Evolutionary conservation across 106 monocot species (phyloP).

Genomic region (Gastrodia elata): DNA sequence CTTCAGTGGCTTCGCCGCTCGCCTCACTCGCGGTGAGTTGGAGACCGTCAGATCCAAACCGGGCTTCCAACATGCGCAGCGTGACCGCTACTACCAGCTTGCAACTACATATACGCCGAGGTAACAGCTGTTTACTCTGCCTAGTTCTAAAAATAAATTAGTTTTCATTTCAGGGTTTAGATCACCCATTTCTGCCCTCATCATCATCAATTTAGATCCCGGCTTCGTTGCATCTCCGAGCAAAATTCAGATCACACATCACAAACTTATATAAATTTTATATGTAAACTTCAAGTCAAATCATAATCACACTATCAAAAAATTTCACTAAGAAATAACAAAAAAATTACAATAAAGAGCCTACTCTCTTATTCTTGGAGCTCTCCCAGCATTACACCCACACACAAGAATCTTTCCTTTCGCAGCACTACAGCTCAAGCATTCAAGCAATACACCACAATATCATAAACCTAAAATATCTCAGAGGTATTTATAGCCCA

Average conservation of each 20-base stretch:
- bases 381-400: no score
- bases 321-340: no score
- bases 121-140: background rate
- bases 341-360: no score
- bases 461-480: no score
- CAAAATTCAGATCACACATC: background rate
- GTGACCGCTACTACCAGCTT: background rate
- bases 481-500: no score
- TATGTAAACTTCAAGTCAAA: background rate
- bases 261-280: background rate
- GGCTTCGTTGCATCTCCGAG: background rate
- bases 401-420: no score
- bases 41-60: slow-evolving; percentile 8
- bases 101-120: slow-evolving; percentile 23
- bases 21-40: slow-evolving; percentile 18
- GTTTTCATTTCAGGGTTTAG: background rate
- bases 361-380: no score
- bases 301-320: no score
- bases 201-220: background rate
- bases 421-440: no score
- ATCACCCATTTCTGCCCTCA: background rate
- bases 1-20: slow-evolving; percentile 25
- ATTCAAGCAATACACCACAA: no score
- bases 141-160: background rate
- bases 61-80: slow-evolving; percentile 12